Base-by-base conservation (phyloP, 1,139 yeast genomes). In the Groenewaldozyma sp. region DNA sequence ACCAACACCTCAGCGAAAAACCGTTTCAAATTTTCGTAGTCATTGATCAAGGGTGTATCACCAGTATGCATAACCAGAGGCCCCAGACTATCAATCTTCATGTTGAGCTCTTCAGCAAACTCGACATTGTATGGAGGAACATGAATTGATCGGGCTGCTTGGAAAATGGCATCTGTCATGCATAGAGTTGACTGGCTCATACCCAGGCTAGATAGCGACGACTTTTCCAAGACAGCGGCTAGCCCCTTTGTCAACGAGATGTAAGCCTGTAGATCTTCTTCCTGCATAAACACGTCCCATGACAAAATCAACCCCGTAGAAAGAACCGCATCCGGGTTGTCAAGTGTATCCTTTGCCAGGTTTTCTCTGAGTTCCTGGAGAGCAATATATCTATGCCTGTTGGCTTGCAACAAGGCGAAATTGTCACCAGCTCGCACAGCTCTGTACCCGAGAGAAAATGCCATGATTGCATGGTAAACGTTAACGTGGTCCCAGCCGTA, bases 101-200 rank as follows among this genome's bases (percentile, higher is more conserved):
- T 35, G 13, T 48, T 44, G 21, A 55, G 49, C 43, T 65, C 70
- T 4, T 34, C 39, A 36, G 65, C 52, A 38, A 64, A 63, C 2
- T 50, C 41, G 2, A 59, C 48, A 36, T 56, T 56, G 46, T 64
- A 65, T 2, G 62, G 54, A 0, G 70, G 70, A 39, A 60, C 49
- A 39, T 61, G 58, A 14, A 65, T 56, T 9, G 62, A 50, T 27
- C 64, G 51, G 38, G 56, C 53, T 21, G 55, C 51, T 40, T 58
- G 60, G 37, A 55, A 47, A 6, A 55, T 45, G 6, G 60, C 54
- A 28, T 56, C 57, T 5, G 52, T 46, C 53, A 54, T 52, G 40
- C 59, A 55, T 5, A 52, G 40, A 7, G 59, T 51, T n/a, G 55
- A 51, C 9, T 55, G 55, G 5, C 58, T 52, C 22, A 49, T 49